Conservation (phyloP, 345 rosid species). For the Rhodomyrtus tomentosa region DNA sequence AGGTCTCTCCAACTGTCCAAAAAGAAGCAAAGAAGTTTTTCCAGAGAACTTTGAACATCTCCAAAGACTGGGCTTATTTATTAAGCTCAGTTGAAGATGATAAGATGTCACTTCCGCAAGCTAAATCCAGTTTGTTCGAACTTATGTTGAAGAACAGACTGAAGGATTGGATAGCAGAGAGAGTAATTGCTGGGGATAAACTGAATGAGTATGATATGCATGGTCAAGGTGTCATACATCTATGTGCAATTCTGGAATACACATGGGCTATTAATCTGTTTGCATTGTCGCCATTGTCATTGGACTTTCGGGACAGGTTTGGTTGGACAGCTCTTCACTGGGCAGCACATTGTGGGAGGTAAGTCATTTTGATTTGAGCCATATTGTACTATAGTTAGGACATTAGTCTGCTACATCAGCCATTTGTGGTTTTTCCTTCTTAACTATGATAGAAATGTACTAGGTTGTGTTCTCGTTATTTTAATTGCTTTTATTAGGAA, state of each 20-base stretch:
- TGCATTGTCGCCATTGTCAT: constrained; percentile 65
- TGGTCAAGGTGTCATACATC: constrained; percentile 87
- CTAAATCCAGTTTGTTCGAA: constrained; percentile 55
- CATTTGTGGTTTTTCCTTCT: neutral
- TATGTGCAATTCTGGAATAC: constrained; percentile 84
- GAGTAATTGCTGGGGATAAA: constrained; percentile 50
- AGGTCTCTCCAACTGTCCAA: constrained; percentile 29
- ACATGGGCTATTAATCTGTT: constrained; percentile 70
- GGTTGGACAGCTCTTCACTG: constrained; percentile 99
- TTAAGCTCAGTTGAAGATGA: constrained; percentile 46
- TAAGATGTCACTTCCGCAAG: constrained; percentile 37
- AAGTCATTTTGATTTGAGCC: neutral
- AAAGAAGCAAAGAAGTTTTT: constrained; percentile 61
- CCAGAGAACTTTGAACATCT: constrained; percentile 32
- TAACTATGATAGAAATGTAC: neutral
- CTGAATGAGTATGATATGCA: constrained; percentile 47
- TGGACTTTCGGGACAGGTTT: constrained; percentile 74
- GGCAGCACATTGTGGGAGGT: constrained; percentile 94
- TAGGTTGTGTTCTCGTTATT: neutral
- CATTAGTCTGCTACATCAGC: neutral
- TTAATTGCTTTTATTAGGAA: neutral
- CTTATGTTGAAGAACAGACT: constrained; percentile 60
- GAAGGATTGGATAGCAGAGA: constrained; percentile 88
- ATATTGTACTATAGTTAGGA: neutral
- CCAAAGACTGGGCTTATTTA: constrained; percentile 59